Evolutionary conservation across 257 asterid species (phyloP).

Genomic region (Fraxinus pennsylvanica): DNA sequence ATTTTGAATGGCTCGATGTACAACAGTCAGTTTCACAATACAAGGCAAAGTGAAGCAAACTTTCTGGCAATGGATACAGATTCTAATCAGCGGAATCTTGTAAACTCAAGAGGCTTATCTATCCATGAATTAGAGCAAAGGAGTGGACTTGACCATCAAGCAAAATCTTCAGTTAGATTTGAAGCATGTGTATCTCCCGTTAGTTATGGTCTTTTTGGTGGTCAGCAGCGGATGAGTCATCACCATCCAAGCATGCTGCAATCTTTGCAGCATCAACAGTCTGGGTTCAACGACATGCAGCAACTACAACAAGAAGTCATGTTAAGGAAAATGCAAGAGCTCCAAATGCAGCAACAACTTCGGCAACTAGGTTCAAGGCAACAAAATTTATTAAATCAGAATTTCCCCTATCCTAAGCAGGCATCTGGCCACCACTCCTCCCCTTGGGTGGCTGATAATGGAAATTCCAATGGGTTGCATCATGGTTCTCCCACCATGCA

Average conservation of each 20-base stretch:
- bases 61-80: conserved; percentile 58
- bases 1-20: conserved; percentile 58
- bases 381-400: conserved; percentile 48
- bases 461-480: conserved; percentile 60
- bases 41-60: conserved; percentile 64
- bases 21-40: conserved; percentile 59
- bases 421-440: conserved; percentile 60
- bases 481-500: conserved; percentile 54
- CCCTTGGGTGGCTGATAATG: conserved; percentile 52
- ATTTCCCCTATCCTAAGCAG: conserved; percentile 47
- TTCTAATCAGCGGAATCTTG: conserved; percentile 48
- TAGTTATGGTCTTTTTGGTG: conserved; percentile 85
- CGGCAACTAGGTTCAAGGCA: conserved; percentile 63
- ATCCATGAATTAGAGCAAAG: conserved; percentile 61
- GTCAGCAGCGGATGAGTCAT: conserved; percentile 76
- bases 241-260: conserved; percentile 71
- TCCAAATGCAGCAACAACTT: conserved; percentile 68
- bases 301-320: conserved; percentile 75
- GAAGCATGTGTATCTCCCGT: conserved; percentile 59
- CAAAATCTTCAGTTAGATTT: conserved; percentile 54
- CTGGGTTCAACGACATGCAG: conserved; percentile 68
- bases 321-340: conserved; percentile 74
- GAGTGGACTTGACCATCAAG: conserved; percentile 53
- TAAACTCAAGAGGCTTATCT: conserved; percentile 55
- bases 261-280: conserved; percentile 66